Evolutionary conservation across 768 basidiomycete species (phyloP).

Genomic region (Calocybe indica): DNA sequence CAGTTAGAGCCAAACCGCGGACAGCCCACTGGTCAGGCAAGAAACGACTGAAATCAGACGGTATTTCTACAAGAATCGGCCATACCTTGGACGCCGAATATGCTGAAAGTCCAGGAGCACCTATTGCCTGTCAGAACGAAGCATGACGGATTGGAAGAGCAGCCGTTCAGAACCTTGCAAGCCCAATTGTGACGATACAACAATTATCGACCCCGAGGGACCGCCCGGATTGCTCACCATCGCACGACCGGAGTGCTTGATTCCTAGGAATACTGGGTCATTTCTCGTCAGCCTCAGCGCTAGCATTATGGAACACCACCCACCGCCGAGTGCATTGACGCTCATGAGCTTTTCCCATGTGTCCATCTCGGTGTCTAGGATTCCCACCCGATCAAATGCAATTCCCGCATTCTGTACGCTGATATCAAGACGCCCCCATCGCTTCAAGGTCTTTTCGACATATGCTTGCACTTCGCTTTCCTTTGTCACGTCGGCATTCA

Average conservation of each 20-base stretch:
- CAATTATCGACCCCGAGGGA: constrained; percentile 11
- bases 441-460: constrained; percentile 1
- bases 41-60: not conserved
- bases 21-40: constrained; percentile 5
- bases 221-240: constrained; percentile 8
- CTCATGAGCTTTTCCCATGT: constrained; percentile 6
- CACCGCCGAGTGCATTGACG: constrained; percentile 9
- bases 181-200: constrained; percentile 14
- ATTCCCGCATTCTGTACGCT: constrained; percentile 7
- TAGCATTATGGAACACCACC: not conserved
- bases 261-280: constrained; percentile 8
- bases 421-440: constrained; percentile 9
- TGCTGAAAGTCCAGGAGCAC: constrained; percentile 10
- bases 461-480: constrained; percentile 3
- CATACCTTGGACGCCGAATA: constrained; percentile 11
- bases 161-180: constrained; percentile 7
- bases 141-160: not conserved
- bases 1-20: constrained; percentile 11
- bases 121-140: not conserved
- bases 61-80: not conserved
- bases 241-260: constrained; percentile 7
- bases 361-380: constrained; percentile 5
- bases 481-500: constrained; percentile 1
- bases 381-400: not conserved
- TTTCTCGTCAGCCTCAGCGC: not conserved